Conservation (phyloP, 2,329 filamentous ascomycete species). For the Neofusicoccum cordaticola region DNA sequence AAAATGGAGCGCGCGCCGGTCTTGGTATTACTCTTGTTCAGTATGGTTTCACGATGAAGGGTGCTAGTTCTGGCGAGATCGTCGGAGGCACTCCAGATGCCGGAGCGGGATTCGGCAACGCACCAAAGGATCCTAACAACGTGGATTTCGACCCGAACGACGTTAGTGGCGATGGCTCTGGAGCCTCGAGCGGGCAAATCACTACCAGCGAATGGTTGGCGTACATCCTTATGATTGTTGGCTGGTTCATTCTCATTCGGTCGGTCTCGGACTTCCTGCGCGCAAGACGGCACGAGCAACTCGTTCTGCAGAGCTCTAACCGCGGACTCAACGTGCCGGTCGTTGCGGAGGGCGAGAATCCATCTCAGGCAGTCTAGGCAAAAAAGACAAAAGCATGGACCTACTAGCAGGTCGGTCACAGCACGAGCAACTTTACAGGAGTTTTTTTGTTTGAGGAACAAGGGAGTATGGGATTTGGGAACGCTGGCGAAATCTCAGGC, state of each 20-base stretch:
- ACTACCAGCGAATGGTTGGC: constrained; percentile 82
- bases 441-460: constrained; percentile 1
- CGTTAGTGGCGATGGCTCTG: constrained; percentile 49
- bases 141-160: constrained; percentile 80
- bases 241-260: constrained; percentile 96
- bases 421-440: constrained; percentile 1
- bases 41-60: constrained; percentile 95
- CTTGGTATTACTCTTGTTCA: constrained; percentile 94
- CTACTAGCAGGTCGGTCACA: neutral
- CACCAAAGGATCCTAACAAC: constrained; percentile 81
- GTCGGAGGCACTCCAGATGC: constrained; percentile 47
- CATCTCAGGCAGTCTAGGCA: neutral
- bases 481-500: constrained; percentile 9
- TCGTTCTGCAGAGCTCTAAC: constrained; percentile 90
- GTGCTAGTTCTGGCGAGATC: constrained; percentile 36
- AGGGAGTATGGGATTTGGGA: constrained; percentile 9
- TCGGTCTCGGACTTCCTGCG: constrained; percentile 88
- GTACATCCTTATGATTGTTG: constrained; percentile 92
- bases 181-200: constrained; percentile 48
- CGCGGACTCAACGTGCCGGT: constrained; percentile 80
- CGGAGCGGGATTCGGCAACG: constrained; percentile 49
- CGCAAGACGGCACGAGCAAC: constrained; percentile 84
- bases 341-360: constrained; percentile 74
- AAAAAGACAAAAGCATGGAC: neutral
- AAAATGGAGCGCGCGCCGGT: constrained; percentile 92